A percentile compares a stretch with the other conserved stretches of the same genome.
phyloP scores from a whole-genome alignment of 345 rosid genomes.

The Euphorbia peplus region DNA sequence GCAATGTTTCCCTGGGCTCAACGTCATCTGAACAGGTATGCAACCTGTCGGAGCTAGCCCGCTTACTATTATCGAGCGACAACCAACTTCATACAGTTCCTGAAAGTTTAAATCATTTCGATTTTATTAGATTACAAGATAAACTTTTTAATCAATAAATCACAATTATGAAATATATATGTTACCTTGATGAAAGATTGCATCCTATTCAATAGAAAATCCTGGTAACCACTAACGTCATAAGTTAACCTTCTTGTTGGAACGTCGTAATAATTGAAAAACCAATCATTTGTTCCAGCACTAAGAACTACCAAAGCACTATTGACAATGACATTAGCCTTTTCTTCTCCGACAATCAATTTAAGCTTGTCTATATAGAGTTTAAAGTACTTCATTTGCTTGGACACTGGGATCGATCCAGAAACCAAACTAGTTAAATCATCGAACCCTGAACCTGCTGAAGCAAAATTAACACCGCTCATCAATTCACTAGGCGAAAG shows the following conservation, averaged over 20 bases:
- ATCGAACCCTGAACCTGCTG: constrained; percentile 44
- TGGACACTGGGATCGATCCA: constrained; percentile 29
- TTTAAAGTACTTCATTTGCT: constrained; percentile 42
- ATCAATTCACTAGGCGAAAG: constrained; percentile 20
- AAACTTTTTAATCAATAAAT: too few relatives aligned
- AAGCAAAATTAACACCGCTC: constrained; percentile 45
- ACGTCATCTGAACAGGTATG: constrained; percentile 52
- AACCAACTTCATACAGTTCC: constrained; percentile 49
- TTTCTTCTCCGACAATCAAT: constrained; percentile 32
- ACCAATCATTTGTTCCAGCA: constrained; percentile 62
- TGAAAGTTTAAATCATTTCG: constrained; percentile 1
- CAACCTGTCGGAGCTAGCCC: constrained; percentile 72
- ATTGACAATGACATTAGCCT: constrained; percentile 34
- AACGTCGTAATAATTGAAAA: constrained; percentile 42
- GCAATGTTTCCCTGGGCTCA: constrained; percentile 27
- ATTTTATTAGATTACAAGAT: too few relatives aligned
- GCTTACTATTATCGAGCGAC: constrained; percentile 41
- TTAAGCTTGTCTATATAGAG: constrained; percentile 34
- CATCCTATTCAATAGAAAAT: constrained; percentile 34
- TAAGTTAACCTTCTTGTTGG: constrained; percentile 35
- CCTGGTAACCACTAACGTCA: constrained; percentile 38
- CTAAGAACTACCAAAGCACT: constrained; percentile 47
- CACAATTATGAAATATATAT: background rate
- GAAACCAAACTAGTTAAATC: constrained; percentile 22
- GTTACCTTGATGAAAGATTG: constrained; percentile 38